Conservation (phyloP, 495 filamentous ascomycete species). For the Annulohypoxylon nitens region DNA sequence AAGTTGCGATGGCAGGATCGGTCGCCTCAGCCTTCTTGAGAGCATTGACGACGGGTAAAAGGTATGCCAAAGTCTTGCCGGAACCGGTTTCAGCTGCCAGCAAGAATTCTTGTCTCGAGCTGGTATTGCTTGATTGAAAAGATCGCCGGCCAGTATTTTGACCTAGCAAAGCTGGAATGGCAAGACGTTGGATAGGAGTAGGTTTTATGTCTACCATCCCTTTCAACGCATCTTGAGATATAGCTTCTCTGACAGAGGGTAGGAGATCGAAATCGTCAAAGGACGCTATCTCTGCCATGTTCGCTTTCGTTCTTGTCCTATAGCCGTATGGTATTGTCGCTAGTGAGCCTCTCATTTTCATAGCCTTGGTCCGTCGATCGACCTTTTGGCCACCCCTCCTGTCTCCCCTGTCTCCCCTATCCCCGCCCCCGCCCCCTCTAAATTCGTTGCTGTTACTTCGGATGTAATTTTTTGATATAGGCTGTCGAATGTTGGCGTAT, state of each 20-base stretch:
- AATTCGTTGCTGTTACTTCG: constrained; percentile 37
- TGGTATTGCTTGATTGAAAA: constrained; percentile 30
- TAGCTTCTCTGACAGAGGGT: constrained; percentile 77
- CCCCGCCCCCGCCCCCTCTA: constrained; percentile 53
- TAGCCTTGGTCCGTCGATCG: constrained; percentile 73
- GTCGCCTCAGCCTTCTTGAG: constrained; percentile 81
- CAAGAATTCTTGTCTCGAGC: constrained; percentile 77
- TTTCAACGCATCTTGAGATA: constrained; percentile 76
- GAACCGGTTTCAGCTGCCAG: constrained; percentile 97
- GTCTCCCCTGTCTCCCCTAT: background rate
- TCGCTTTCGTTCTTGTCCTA: constrained; percentile 74
- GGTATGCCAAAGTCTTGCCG: constrained; percentile 94
- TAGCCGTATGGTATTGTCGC: constrained; percentile 78
- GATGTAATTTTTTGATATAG: constrained; percentile 52
- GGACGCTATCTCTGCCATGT: constrained; percentile 74
- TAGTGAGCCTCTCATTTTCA: constrained; percentile 93
- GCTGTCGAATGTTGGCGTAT: constrained; percentile 57
- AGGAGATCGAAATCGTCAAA: constrained; percentile 86
- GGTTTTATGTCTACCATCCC: constrained; percentile 79
- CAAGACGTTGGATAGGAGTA: constrained; percentile 88
- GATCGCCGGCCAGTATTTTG: constrained; percentile 43
- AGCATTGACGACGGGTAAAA: constrained; percentile 83
- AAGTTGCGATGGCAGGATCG: constrained; percentile 68
- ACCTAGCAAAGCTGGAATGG: constrained; percentile 82
- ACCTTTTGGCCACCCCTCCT: constrained; percentile 53